Conservation (phyloP, 495 filamentous ascomycete species). For the Lepidopterella palustris region DNA sequence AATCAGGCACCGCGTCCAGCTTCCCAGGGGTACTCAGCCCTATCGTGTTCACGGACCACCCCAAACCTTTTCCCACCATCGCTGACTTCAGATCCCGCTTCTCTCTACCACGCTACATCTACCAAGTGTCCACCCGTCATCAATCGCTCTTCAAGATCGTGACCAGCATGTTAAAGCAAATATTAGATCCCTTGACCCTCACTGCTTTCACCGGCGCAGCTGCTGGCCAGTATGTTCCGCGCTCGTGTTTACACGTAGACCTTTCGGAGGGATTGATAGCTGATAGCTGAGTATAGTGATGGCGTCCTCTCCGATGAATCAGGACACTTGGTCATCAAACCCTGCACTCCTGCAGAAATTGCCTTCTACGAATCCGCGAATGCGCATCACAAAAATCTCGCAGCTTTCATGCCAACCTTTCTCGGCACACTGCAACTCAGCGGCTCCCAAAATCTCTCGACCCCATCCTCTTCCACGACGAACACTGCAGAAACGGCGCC, state of each 20-base stretch:
- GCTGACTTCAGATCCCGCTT: not conserved
- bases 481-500: not conserved
- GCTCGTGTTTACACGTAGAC: not conserved
- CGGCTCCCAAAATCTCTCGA: slow-evolving; percentile 7
- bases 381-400: slow-evolving; percentile 60
- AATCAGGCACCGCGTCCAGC: too few relatives aligned
- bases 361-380: slow-evolving; percentile 81
- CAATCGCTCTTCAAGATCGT: not conserved
- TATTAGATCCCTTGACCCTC: slow-evolving; percentile 40
- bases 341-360: slow-evolving; percentile 80
- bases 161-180: slow-evolving; percentile 11
- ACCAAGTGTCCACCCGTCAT: too few relatives aligned
- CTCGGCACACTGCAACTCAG: slow-evolving; percentile 65
- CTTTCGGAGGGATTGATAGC: too few relatives aligned
- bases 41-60: not conserved
- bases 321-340: slow-evolving; percentile 88
- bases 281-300: slow-evolving; percentile 51
- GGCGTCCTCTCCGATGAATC: slow-evolving; percentile 82
- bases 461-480: slow-evolving; percentile 11
- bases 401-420: slow-evolving; percentile 74
- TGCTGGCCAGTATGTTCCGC: slow-evolving; percentile 81
- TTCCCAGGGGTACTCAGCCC: not conserved
- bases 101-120: too few relatives aligned
- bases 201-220: slow-evolving; percentile 73
- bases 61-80: not conserved